Conservation (phyloP, 129 eudicot genomes). For the Pseudognaphalium luteoalbum region DNA sequence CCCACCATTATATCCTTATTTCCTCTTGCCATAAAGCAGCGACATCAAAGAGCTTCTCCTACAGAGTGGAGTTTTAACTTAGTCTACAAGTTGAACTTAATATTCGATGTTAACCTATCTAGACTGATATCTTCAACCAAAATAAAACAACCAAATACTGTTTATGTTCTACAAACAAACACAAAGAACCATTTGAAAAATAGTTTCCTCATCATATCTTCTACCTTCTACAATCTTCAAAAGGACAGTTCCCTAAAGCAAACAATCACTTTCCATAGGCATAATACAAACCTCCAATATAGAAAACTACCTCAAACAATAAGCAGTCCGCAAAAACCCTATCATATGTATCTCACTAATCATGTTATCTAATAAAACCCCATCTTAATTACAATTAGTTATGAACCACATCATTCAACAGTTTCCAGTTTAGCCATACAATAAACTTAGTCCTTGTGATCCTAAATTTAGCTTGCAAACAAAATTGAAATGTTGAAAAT, state of each 20-base stretch:
- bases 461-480: neutral
- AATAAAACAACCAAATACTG: neutral
- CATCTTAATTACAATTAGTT: constrained; percentile 4
- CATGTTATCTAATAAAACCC: neutral
- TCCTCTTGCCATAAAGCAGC: too few relatives aligned
- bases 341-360: neutral
- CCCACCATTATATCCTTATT: too few relatives aligned
- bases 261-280: neutral
- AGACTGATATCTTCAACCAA: neutral
- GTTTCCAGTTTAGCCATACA: constrained; percentile 4
- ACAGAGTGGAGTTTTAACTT: too few relatives aligned
- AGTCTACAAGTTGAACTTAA: too few relatives aligned
- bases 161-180: neutral
- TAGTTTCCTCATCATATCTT: neutral
- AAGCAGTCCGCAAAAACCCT: neutral
- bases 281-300: neutral
- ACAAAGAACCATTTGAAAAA: neutral
- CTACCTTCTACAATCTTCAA: neutral
- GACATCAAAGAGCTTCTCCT: too few relatives aligned
- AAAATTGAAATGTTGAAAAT: neutral
- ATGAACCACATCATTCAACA: constrained; percentile 10
- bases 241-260: neutral
- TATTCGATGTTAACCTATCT: neutral
- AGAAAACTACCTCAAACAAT: neutral
- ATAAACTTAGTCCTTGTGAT: constrained; percentile 11